These are phyloP conservation scores for Candida succiphila DNA, from an alignment of 805 yeast genomes.

Conservation along the genomic window DNA sequence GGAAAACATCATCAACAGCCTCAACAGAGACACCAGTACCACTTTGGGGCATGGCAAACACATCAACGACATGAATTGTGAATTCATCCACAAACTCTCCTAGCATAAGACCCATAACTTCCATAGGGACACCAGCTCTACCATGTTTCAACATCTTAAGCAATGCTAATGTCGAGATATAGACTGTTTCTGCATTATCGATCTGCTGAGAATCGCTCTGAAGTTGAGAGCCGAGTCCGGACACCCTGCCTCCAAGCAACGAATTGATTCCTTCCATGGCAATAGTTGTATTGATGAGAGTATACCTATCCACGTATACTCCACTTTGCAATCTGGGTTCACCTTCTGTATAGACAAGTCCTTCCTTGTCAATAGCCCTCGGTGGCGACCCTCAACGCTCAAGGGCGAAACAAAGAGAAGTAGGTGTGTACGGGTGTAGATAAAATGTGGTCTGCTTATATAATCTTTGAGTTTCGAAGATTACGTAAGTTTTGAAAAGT, in stretches of 20 bases:
- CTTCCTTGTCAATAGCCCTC: too few species aligned
- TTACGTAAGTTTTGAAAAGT: too few species aligned
- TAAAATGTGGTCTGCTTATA: too few species aligned
- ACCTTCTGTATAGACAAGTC: too few species aligned
- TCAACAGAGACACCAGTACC: constrained; percentile 99
- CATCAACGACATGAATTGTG: constrained; percentile 95
- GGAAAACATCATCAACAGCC: constrained; percentile 98
- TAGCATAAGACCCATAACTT: constrained; percentile 93
- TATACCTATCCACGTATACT: too few species aligned
- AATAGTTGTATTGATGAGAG: background rate
- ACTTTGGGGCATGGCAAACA: constrained; percentile 96
- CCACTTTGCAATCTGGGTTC: too few species aligned
- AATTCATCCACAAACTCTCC: constrained; percentile 97
- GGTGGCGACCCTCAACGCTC: too few species aligned
- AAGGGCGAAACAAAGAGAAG: too few species aligned
- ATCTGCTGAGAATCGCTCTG: constrained; percentile 66
- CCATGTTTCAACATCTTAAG: constrained; percentile 97
- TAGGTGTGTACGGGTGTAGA: too few species aligned
- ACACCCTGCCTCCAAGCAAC: constrained; percentile 22
- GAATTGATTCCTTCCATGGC: constrained; percentile 23
- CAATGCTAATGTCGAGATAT: constrained; percentile 89
- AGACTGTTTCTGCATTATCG: constrained; percentile 93
- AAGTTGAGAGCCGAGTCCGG: constrained; percentile 19
- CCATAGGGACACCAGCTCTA: constrained; percentile 78
- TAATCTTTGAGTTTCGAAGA: too few species aligned